Evolutionary conservation across 208 protist genomes (phyloP).

Genomic region (Angomonas deanei): DNA sequence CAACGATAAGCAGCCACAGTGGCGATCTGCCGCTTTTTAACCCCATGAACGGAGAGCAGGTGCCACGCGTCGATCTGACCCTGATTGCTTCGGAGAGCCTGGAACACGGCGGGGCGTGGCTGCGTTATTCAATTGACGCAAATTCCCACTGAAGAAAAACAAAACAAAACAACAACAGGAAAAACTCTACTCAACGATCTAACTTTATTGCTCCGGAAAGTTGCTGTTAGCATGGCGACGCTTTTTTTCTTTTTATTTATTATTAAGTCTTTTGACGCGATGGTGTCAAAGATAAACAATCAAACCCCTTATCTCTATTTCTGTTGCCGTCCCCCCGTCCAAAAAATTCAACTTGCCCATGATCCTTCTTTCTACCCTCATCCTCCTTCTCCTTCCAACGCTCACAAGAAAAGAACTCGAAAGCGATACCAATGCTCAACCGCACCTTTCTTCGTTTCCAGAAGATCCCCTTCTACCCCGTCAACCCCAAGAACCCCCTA

Average conservation of each 20-base stretch:
- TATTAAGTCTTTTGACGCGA: background rate
- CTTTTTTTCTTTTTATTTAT: background rate
- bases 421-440: background rate
- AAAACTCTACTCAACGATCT: no score
- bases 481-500: constrained; percentile 6
- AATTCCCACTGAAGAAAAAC: no score
- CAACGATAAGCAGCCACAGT: constrained; percentile 7
- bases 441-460: background rate
- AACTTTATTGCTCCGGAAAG: no score
- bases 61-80: constrained; percentile 1
- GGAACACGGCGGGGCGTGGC: constrained; percentile 16
- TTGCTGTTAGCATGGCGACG: no score
- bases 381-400: background rate
- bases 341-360: no score
- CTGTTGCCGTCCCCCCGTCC: background rate
- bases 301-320: background rate
- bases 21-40: constrained; percentile 8
- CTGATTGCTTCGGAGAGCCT: constrained; percentile 14
- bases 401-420: no score
- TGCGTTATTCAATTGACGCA: constrained; percentile 10
- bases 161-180: no score
- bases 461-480: background rate
- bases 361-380: background rate
- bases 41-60: constrained; percentile 5
- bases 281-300: background rate